phyloP scores from a whole-genome alignment of 164 flowering plant species.

The Warburgia ugandensis region DNA sequence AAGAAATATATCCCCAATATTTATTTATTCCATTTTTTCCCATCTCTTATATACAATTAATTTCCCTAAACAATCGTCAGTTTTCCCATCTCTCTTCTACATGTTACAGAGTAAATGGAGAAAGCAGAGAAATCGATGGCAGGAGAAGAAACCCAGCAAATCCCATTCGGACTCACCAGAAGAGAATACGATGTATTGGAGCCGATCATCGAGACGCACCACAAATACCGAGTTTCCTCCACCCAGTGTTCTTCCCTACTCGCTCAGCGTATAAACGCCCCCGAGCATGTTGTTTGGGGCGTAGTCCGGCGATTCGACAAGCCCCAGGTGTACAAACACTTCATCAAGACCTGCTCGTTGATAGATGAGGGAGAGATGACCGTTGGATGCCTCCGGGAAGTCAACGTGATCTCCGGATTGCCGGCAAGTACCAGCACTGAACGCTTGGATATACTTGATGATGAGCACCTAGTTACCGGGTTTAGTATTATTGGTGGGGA shows the following conservation, averaged over 20 bases:
- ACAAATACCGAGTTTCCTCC: slow-evolving; percentile 39
- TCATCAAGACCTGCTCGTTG: slow-evolving; percentile 77
- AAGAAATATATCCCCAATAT: neutral
- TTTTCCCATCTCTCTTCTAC: neutral
- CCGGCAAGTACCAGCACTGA: slow-evolving; percentile 92
- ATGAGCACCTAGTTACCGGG: slow-evolving; percentile 59
- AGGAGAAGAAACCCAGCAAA: slow-evolving; percentile 8
- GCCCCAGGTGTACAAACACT: slow-evolving; percentile 90
- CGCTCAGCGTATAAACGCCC: slow-evolving; percentile 65
- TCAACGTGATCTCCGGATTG: slow-evolving; percentile 82
- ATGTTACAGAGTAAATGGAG: too few relatives aligned
- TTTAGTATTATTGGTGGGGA: slow-evolving; percentile 92
- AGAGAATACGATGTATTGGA: slow-evolving; percentile 44
- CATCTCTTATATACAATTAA: too few relatives aligned
- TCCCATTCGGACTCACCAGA: slow-evolving; percentile 39
- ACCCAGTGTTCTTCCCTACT: slow-evolving; percentile 76
- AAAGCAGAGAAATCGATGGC: neutral
- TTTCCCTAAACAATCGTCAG: neutral
- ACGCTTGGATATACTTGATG: slow-evolving; percentile 76
- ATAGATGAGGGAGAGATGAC: slow-evolving; percentile 9
- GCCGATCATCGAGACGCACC: slow-evolving; percentile 39
- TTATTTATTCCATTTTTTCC: too few relatives aligned
- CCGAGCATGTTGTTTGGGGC: slow-evolving; percentile 61
- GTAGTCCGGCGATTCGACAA: slow-evolving; percentile 76
- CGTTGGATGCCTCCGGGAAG: slow-evolving; percentile 76